A percentile compares a stretch with the other conserved stretches of the same genome.
Conservation (phyloP, 768 basidiomycete genomes). For the Boletus insuetus region DNA sequence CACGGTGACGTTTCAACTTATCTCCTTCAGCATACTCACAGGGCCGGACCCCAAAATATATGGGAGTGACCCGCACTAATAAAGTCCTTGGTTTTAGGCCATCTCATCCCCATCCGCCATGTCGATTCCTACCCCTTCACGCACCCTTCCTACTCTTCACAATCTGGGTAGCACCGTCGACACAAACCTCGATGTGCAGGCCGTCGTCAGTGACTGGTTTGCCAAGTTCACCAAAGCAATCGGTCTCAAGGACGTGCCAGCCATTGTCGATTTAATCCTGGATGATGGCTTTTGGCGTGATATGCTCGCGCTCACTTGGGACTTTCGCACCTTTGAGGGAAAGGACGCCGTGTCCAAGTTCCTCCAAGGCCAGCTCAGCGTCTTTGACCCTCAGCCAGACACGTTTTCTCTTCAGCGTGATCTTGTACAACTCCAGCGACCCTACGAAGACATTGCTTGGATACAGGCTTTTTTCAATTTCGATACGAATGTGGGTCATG, state of each 20-base stretch:
- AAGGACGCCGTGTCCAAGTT: conserved; percentile 39
- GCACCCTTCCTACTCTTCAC: conserved; percentile 23
- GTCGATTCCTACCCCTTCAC: background rate
- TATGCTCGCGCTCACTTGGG: conserved; percentile 60
- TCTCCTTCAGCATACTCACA: background rate
- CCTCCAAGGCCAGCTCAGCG: conserved; percentile 43
- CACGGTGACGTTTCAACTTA: background rate
- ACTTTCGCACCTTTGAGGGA: conserved; percentile 56
- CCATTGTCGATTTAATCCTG: conserved; percentile 34
- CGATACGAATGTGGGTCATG: conserved; percentile 38
- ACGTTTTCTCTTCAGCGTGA: conserved; percentile 26
- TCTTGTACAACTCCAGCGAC: conserved; percentile 21
- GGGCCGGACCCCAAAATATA: background rate
- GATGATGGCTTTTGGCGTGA: conserved; percentile 54
- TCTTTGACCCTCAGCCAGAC: conserved; percentile 15
- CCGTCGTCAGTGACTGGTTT: conserved; percentile 42
- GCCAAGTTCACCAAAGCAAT: conserved; percentile 35
- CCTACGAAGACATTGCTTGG: conserved; percentile 39
- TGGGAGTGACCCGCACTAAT: background rate
- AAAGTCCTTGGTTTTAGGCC: background rate
- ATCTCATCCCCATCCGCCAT: conserved; percentile 4
- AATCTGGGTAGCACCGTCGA: conserved; percentile 25
- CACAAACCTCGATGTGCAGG: conserved; percentile 34
- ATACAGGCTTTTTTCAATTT: conserved; percentile 46
- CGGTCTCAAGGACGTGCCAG: conserved; percentile 32